Evolutionary conservation across 108 stramenopile species (phyloP), one percentile per base, ranked within the genome.

Genomic region (Conticribra weissflogii): DNA sequence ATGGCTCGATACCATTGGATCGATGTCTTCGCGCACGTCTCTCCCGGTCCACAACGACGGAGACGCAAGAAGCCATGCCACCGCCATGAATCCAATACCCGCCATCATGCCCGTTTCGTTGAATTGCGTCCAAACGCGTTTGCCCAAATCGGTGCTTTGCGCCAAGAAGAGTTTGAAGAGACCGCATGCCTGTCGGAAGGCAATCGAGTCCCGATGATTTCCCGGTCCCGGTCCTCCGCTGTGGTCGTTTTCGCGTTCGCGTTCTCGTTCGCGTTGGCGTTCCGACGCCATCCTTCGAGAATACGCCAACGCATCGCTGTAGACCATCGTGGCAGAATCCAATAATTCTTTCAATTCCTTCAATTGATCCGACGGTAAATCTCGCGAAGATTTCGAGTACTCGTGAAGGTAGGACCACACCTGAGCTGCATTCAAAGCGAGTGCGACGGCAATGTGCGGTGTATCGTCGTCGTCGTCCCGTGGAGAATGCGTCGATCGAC

Each of bases 361-460:
- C 33, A 94, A 34, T 57, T 66, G 58, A 41, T 63, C 59, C 34
- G 41, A 21, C 9, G 93, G 90, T 21, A 94, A 66, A 63, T 81
- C 79, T 41, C 84, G 86, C 18, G 90, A 90, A 9, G 71, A 80
- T 41, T 59, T 36, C 0, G 90, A 91, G 72, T 94, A 94, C 25
- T 84, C 70, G 50, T 82, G 55, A 21, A 94, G 83, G 65, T 94
- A 94, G 9, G 83, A 73, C 90, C 90, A 94, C 2, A 94, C 82
- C 63, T 94, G 93, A 2, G 90, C 93, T n/a, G 93, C 88, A 81
- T 94, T 94, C 24, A 94, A 63, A 16, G 90, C 93, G 21, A 94
- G 62, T 1, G 89, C 86, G 9, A 81, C 75, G 24, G 93, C 78
- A 48, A 79, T 76, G 49, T 85, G 54, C 16, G 52, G 74, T 48